Conservation (phyloP, 2,329 filamentous ascomycete genomes). For the Tolypocladium endophyticum region DNA sequence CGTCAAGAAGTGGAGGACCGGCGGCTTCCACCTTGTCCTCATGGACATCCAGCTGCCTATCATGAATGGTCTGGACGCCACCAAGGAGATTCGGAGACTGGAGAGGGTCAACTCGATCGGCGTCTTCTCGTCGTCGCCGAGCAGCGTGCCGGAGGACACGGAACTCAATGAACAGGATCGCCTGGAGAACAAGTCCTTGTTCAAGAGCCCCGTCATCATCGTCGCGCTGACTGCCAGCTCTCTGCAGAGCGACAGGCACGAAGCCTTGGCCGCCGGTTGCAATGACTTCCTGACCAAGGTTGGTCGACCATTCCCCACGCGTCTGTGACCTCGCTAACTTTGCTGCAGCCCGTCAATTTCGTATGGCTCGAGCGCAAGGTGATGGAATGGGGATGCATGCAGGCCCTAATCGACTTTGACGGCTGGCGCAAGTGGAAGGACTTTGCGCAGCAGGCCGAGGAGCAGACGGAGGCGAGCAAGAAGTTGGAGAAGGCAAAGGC, state of each 20-base stretch:
- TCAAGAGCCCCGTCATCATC: constrained; percentile 96
- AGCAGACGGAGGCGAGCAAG: constrained; percentile 30
- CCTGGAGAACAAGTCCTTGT: constrained; percentile 57
- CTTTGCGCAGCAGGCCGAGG: constrained; percentile 43
- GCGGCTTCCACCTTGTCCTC: constrained; percentile 89
- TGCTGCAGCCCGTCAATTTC: constrained; percentile 77
- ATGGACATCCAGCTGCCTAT: constrained; percentile 98
- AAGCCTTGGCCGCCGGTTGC: constrained; percentile 87
- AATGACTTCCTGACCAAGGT: constrained; percentile 99
- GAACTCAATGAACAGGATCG: constrained; percentile 55
- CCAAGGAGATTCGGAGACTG: constrained; percentile 82
- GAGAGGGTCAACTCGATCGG: constrained; percentile 89
- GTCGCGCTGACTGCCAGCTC: constrained; percentile 92
- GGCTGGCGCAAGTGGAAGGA: constrained; percentile 98
- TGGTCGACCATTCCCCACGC: constrained; percentile 14
- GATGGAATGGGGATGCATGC: constrained; percentile 99
- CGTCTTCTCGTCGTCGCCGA: constrained; percentile 66
- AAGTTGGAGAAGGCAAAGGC: constrained; percentile 21
- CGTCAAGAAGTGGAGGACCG: constrained; percentile 82
- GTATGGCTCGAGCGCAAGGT: constrained; percentile 96
- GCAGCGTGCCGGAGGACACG: constrained; percentile 37
- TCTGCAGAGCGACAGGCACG: constrained; percentile 88
- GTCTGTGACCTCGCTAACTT: not conserved
- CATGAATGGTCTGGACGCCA: constrained; percentile 92
- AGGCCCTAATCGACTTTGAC: constrained; percentile 95